Percentiles rank a stretch among this genome's conserved stretches.
Evolutionary conservation across 495 filamentous ascomycete species (phyloP).

Genomic region (Aspergillus saccharolyticus): DNA sequence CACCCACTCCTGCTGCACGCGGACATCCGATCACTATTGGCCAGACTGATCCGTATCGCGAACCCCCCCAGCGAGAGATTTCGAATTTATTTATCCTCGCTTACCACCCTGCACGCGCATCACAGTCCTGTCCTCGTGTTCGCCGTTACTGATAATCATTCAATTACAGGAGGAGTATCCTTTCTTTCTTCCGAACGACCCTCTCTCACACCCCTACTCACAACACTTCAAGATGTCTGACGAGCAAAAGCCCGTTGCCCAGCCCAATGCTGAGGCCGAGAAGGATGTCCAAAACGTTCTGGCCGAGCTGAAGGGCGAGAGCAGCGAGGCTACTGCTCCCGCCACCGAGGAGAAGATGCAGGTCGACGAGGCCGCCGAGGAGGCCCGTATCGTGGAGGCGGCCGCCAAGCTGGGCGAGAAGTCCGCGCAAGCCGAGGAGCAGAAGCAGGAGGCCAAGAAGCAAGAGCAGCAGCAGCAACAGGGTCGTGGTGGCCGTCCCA

Average conservation of each 20-base stretch:
- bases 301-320: conserved; percentile 43
- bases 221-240: conserved; percentile 30
- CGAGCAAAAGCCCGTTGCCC: conserved; percentile 33
- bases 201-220: conserved; percentile 3
- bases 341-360: conserved; percentile 22
- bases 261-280: conserved; percentile 37
- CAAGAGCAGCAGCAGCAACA: conserved; percentile 17
- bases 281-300: conserved; percentile 46
- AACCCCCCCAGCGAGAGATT: neutral
- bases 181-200: neutral
- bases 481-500: conserved; percentile 12
- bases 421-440: conserved; percentile 35
- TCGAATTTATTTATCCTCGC: neutral
- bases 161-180: neutral
- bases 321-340: conserved; percentile 10
- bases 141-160: neutral
- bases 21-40: conserved; percentile 5
- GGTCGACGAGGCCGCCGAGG: conserved; percentile 29
- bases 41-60: conserved; percentile 6
- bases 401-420: conserved; percentile 42
- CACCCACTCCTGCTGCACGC: neutral
- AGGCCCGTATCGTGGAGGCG: conserved; percentile 42
- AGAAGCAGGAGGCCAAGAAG: conserved; percentile 17
- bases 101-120: neutral
- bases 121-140: neutral